Conservation (phyloP, 495 filamentous ascomycete genomes). For the Diplogelasinospora grovesii region DNA sequence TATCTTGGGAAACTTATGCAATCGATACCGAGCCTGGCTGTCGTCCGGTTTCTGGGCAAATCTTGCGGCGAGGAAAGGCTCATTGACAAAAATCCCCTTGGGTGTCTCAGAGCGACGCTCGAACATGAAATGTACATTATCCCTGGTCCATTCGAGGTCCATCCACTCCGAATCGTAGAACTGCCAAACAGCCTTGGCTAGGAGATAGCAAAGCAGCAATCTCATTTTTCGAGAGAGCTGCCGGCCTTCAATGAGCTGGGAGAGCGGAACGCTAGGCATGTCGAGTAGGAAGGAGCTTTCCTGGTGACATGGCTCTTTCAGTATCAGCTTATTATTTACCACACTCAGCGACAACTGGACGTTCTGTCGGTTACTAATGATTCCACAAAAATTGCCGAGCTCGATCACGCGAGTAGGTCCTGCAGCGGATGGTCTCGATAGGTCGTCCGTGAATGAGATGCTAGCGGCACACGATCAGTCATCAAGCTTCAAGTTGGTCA, state of each 20-base stretch:
- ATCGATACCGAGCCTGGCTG: background rate
- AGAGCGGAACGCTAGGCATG: constrained; percentile 1
- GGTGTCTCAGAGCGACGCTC: constrained; percentile 6
- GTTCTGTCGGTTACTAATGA: background rate
- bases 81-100: constrained; percentile 17
- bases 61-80: constrained; percentile 14
- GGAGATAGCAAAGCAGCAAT: constrained; percentile 12
- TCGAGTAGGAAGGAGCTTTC: constrained; percentile 1
- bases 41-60: background rate
- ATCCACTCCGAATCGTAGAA: constrained; percentile 23
- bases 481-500: background rate
- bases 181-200: constrained; percentile 19
- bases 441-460: background rate
- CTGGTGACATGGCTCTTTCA: background rate
- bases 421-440: background rate
- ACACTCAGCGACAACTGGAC: background rate
- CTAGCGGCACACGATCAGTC: background rate
- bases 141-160: constrained; percentile 16
- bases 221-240: constrained; percentile 8
- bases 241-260: background rate
- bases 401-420: background rate
- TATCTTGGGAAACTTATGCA: constrained; percentile 18
- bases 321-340: background rate
- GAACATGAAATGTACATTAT: constrained; percentile 20
- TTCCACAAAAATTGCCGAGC: background rate